These are phyloP conservation scores for Sporothrix protearum DNA, from an alignment of 2,329 filamentous ascomycete genomes.

Conservation along the genomic window DNA sequence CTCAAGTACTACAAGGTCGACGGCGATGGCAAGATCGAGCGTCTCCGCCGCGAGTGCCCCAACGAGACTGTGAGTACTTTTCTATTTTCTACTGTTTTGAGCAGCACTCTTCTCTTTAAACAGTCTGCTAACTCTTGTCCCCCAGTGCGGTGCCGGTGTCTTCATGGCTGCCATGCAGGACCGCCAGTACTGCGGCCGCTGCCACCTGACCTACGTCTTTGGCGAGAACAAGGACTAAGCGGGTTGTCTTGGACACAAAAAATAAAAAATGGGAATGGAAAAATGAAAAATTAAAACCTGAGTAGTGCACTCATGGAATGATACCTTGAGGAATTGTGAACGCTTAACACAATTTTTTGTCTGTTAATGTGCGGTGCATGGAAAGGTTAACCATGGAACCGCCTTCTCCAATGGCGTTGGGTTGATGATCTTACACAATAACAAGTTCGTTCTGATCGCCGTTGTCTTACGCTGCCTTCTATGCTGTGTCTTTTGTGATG, in stretches of 20 bases:
- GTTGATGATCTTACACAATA: constrained; percentile 18
- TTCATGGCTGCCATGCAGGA: constrained; percentile 99
- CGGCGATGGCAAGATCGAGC: constrained; percentile 99
- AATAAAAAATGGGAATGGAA: not conserved
- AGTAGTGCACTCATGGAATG: constrained; percentile 29
- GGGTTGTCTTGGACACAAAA: constrained; percentile 17
- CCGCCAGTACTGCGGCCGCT: constrained; percentile 89
- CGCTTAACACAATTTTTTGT: constrained; percentile 16
- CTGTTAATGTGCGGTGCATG: constrained; percentile 21
- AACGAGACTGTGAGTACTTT: constrained; percentile 67
- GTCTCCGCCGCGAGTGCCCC: constrained; percentile 96
- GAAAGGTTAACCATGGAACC: constrained; percentile 24
- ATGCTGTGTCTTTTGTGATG: not conserved
- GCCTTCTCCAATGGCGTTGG: constrained; percentile 22
- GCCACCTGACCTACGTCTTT: constrained; percentile 71
- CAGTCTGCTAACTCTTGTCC: not conserved
- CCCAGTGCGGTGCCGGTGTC: constrained; percentile 95
- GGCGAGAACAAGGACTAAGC: constrained; percentile 56
- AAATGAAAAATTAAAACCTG: constrained; percentile 7
- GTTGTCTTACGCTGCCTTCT: not conserved
- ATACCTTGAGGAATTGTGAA: constrained; percentile 24
- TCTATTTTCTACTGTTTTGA: no score
- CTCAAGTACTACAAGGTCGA: constrained; percentile 99
- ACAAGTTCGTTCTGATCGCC: constrained; percentile 7
- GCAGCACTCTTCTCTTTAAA: no score